Base-by-base conservation (phyloP, 2,329 filamentous ascomycete species). In the Hymenoscyphus albidus region DNA sequence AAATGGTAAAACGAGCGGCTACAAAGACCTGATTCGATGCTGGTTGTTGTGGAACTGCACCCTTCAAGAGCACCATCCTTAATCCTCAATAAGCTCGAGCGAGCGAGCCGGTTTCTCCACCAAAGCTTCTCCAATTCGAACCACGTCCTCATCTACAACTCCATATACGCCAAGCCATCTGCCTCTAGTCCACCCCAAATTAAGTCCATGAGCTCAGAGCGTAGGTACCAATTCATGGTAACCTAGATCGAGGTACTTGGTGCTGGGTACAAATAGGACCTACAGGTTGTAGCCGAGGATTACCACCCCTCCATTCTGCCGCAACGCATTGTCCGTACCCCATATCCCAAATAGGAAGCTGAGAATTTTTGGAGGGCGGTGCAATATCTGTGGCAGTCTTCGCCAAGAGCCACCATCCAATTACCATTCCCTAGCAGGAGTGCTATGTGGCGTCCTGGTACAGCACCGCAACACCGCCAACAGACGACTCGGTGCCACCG, bases 291-390 rank as follows among this genome's bases (percentile, higher is more conserved):
- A 57, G 16, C 27, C 27, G 27, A 57, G 22, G 22, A 31, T 31
- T 31, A 57, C 27, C 35, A 16, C 31, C 54, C 54, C 55, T 38
- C 55, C 31, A 32, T 54, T 65, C 59, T 68, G 64, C 66, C 66
- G 64, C 40, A 39, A 32, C 27, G 58, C 13, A 57, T 54, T 31
- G n/a, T 10, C 56, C 57, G 31, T 32, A 60, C 13, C 39, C 40
- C 16, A 35, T 40, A 32, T 32, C 66, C 62, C 58, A 54, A 68
- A 68, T 64, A 66, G 66, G 66, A 66, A 66, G 66, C 62, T 68
- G 62, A 60, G n/a, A 62, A 27, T 27, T 31, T 35, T n/a, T 27
- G 35, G 27, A 35, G n/a, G 22, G 40, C n/a, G 9, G 38, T 58
- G 48, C 55, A 44, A 42, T 42, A 63, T 35, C 44, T 32, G 18